phyloP scores from a whole-genome alignment of 2,329 filamentous ascomycete species.

The Xylaria sp. region DNA sequence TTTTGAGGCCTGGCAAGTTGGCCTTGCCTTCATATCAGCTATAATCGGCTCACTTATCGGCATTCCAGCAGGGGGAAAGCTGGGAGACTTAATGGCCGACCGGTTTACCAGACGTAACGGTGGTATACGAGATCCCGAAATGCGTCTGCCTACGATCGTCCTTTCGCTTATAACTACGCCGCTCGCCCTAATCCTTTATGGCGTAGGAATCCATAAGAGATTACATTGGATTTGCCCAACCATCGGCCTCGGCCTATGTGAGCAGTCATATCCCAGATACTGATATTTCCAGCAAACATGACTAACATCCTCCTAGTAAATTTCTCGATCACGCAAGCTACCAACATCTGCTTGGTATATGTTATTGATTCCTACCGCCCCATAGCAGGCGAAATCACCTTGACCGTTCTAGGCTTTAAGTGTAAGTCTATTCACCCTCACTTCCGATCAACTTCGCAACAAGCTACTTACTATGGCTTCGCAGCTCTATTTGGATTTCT shows the following conservation, averaged over 20 bases:
- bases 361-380: slow-evolving; percentile 68
- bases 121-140: slow-evolving; percentile 68
- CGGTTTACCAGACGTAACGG: slow-evolving; percentile 63
- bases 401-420: slow-evolving; percentile 67
- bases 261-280: slow-evolving; percentile 44
- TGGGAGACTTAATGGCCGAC: slow-evolving; percentile 61
- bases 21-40: slow-evolving; percentile 62
- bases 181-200: slow-evolving; percentile 58
- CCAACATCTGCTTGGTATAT: slow-evolving; percentile 67
- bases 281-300: neutral
- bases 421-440: slow-evolving; percentile 50
- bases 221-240: slow-evolving; percentile 68
- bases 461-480: slow-evolving; percentile 5
- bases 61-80: slow-evolving; percentile 61
- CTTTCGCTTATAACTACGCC: slow-evolving; percentile 64
- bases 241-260: slow-evolving; percentile 63
- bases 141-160: slow-evolving; percentile 66
- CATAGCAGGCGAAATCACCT: slow-evolving; percentile 65
- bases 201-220: slow-evolving; percentile 59
- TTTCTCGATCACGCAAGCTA: slow-evolving; percentile 66
- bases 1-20: slow-evolving; percentile 60
- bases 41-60: slow-evolving; percentile 61
- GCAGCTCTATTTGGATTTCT: slow-evolving; percentile 67
- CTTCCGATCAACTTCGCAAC: neutral
- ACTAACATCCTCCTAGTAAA: slow-evolving; percentile 54